Evolutionary conservation across 2,329 filamentous ascomycete genomes (phyloP).

Genomic region (Mycosphaerelloides madeirae): DNA sequence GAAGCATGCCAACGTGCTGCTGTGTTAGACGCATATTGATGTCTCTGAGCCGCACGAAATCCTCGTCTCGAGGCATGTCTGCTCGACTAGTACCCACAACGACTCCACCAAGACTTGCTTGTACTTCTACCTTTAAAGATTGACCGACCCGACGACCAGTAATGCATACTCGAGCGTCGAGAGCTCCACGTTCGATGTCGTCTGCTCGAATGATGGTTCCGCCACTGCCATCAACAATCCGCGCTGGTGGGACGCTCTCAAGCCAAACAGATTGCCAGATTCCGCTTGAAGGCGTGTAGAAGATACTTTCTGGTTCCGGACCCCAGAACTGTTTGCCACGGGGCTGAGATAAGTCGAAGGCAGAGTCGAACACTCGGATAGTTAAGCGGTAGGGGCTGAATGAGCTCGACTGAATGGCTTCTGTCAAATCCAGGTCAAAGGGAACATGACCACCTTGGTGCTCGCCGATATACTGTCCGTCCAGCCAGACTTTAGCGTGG

Average conservation of each 20-base stretch:
- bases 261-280: conserved; percentile 74
- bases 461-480: conserved; percentile 49
- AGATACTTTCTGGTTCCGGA: conserved; percentile 58
- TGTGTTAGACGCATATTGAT: conserved; percentile 47
- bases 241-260: conserved; percentile 50
- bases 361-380: conserved; percentile 59
- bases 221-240: conserved; percentile 52
- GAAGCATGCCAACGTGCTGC: conserved; percentile 39
- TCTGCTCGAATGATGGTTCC: conserved; percentile 56
- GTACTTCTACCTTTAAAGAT: conserved; percentile 49
- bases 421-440: conserved; percentile 54
- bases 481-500: conserved; percentile 54
- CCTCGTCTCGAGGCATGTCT: conserved; percentile 47
- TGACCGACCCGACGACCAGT: conserved; percentile 47
- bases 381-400: conserved; percentile 43
- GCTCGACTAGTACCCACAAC: conserved; percentile 43
- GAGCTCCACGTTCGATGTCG: conserved; percentile 48
- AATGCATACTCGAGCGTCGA: conserved; percentile 50
- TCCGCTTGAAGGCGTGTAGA: conserved; percentile 67
- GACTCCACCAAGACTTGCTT: conserved; percentile 49
- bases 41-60: conserved; percentile 43
- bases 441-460: conserved; percentile 59
- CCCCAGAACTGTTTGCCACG: conserved; percentile 64
- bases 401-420: conserved; percentile 31
- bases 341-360: conserved; percentile 60